Evolutionary conservation across 2,329 filamentous ascomycete genomes (phyloP), one percentile per base, ranked within the genome.

Genomic region (Stagonosporopsis chrysanthemi): DNA sequence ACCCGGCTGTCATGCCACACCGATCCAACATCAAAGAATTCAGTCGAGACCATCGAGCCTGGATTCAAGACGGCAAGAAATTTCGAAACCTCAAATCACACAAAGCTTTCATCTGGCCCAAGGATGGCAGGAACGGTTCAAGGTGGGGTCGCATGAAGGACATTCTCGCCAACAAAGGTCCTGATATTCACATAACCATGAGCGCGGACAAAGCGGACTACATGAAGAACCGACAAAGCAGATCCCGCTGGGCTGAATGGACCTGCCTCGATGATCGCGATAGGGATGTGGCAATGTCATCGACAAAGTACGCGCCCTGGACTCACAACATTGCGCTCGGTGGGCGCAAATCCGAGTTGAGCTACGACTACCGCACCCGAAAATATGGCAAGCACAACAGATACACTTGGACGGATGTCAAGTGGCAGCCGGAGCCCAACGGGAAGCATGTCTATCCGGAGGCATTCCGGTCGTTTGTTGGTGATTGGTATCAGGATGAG

Each of bases 111-210:
- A 73, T 80, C 14, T 80, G 80, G 69, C 80, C 80, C 0, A 75
- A 75, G 43, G 80, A 82, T 57, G 78, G 78, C 28, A 76, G 74
- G 38, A 71, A 75, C 17, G 65, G 67, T 1, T 73, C 72, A 0
- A 68, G 61, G 2, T 66, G 69, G 57, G 78, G 79, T 9, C 70
- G 80, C 15, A 60, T 78, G 52, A 80, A 78, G 59, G 80, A 83
- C 50, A 73, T 78, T 17, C 35, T 81, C 23, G 68, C 64, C 2
- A 70, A 73, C 47, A 70, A 76, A 56, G 81, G 81, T 3, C 77
- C 80, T 2, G 80, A 82, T 52, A 78, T 82, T 35, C 79, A 78
- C 60, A 65, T 82, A n/a, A 67, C 75, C 2, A 72, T 74, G 38
- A 75, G 68, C 46, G 75, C 75, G 24, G 72, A 77, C 50, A 74